Evolutionary conservation across 805 yeast genomes (phyloP), one percentile per base, ranked within the genome.

Genomic region (Saccharomycopsis sp.): DNA sequence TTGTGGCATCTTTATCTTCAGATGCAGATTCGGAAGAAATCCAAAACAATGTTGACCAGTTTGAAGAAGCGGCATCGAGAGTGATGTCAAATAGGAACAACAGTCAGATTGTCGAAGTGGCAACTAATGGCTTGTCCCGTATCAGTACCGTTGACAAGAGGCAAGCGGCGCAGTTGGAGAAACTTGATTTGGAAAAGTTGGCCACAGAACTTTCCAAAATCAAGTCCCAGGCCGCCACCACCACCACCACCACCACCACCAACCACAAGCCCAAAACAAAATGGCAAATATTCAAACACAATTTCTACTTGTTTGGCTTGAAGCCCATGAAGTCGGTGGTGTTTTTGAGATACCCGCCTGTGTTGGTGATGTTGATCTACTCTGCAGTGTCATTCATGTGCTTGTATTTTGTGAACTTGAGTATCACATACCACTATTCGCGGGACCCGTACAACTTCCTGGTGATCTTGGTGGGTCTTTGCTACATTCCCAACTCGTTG

Each of bases 401-500:
- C 12, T 59, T 82, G 15, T 85, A 84, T 55, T 73, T 80, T 48
- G 73, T 83, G 52, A 86, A 86, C 60, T 68, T 84, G 72, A 69
- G 89, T 3, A 63, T 86, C 32, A 69, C 88, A 35, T 69, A 72
- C 52, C 68, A 67, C 39, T 85, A 76, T 57, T 62, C 82, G 0
- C 53, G 68, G 16, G 58, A 62, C 0, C 95, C 95, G 3, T 85
- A 85, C 58, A 73, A 75, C 52, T 86, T 80, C 65, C 61, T 65
- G 25, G 60, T 82, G 0, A 59, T 83, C 36, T 66, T 77, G 42
- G 69, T 80, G 36, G 95, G 95, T 25, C 64, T 85, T 20, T 67
- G 82, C 42, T 85, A 83, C 61, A 75, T 85, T 25, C 95, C 95
- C 27, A 85, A 85, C 57, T 83, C 94, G 0, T 71, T 83, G 19